Evolutionary conservation across 192 early-diverging fungal species (phyloP), one percentile per base, ranked within the genome.

Genomic region (Paraglomus brasilianum): DNA sequence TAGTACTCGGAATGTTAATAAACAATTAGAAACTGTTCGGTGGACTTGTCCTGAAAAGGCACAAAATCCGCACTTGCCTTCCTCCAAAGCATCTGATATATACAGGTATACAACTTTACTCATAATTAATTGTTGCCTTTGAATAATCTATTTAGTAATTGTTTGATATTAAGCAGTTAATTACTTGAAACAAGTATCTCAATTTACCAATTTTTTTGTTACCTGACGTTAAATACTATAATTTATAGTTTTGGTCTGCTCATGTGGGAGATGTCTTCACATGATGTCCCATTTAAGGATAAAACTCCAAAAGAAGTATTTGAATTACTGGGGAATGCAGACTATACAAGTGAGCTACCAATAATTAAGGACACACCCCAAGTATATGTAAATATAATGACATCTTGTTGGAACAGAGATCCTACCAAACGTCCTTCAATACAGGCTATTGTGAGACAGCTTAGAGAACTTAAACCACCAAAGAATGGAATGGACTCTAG

Each of bases 211-310:
- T 30, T 30, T 30, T 30, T 1, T 30, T 30, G 30, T 30, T 30
- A 30, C 30, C 30, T 30, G 30, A 30, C 3, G 3, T 30, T 30
- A 3, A 30, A 30, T 30, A 30, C 30, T 30, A 30, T 30, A 30
- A 30, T 30, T 60, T 41, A 21, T 42, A 60, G 58, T 10, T 60
- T 60, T 60, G 58, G 39, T 43, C 40, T 60, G 58, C 15, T 60
- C 19, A 38, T 60, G 14, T 60, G 58, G 58, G 58, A 60, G 44
- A 17, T 60, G 21, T 11, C 38, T 19, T 60, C 44, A 8, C 15
- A 60, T 43, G 44, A 40, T n/a, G 44, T 60, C 15, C 40, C 39
- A 41, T 60, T 43, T 42, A 21, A 60, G 44, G 30, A 24, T 11
- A 55, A 55, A 55, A 10, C n/a, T 17, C 17, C 30, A 24, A 2